phyloP scores from a whole-genome alignment of 306 rosid species.

The Quercus variabilis region DNA sequence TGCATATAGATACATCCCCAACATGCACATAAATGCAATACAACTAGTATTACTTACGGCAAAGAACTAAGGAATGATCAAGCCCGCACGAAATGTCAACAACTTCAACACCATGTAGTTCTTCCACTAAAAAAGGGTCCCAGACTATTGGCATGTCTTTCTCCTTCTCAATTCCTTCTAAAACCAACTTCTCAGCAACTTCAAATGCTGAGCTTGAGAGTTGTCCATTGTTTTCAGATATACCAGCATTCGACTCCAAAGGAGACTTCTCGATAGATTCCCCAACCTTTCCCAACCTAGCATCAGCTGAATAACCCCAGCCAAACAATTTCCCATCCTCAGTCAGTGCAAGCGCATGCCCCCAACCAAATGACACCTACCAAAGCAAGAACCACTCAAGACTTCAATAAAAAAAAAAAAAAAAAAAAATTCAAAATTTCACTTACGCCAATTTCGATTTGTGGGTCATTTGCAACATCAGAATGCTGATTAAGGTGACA shows the following conservation, averaged over 20 bases:
- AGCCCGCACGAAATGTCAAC: slow-evolving; percentile 83
- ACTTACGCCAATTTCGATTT: too few relatives aligned
- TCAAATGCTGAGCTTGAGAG: slow-evolving; percentile 41
- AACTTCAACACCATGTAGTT: slow-evolving; percentile 50
- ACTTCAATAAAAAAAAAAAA: not conserved
- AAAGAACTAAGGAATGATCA: slow-evolving; percentile 84
- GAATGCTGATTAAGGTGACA: too few relatives aligned
- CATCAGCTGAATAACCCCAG: slow-evolving; percentile 92
- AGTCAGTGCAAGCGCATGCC: slow-evolving; percentile 80
- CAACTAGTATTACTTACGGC: slow-evolving; percentile 46
- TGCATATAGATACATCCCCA: not conserved
- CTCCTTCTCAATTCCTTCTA: slow-evolving; percentile 68
- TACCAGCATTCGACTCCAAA: slow-evolving; percentile 30
- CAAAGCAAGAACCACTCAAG: slow-evolving; percentile 22
- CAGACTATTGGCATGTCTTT: slow-evolving; percentile 74
- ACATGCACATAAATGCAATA: slow-evolving; percentile 11
- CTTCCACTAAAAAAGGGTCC: slow-evolving; percentile 77
- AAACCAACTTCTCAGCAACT: slow-evolving; percentile 66
- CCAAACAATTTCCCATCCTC: slow-evolving; percentile 83
- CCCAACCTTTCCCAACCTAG: slow-evolving; percentile 70
- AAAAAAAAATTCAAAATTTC: too few relatives aligned
- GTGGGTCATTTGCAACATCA: too few relatives aligned
- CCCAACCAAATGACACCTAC: slow-evolving; percentile 94
- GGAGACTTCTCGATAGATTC: slow-evolving; percentile 48
- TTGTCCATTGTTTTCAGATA: slow-evolving; percentile 11